Conservation (phyloP, 345 rosid species). For the Linum lewisii region DNA sequence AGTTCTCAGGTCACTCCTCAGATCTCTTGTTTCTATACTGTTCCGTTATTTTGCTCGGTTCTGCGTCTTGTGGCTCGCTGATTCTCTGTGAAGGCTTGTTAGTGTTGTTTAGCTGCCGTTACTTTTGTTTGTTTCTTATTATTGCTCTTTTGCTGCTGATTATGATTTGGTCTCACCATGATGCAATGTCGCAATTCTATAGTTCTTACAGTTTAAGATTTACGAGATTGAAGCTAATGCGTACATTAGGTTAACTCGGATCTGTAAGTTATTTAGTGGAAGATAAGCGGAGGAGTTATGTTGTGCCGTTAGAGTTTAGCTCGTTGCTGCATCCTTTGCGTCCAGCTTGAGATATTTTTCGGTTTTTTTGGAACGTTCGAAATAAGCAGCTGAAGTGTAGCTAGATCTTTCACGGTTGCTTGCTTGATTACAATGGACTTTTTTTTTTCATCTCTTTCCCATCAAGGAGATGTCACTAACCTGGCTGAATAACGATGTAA, state of each 20-base stretch:
- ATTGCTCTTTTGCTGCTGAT: not conserved
- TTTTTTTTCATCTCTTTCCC: not conserved
- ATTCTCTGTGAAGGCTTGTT: not conserved
- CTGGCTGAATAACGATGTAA: conserved; percentile 5
- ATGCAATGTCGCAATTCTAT: not conserved
- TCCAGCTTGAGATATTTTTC: not conserved
- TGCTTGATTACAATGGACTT: too few species aligned
- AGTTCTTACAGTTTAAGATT: too few species aligned
- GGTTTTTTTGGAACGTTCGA: too few species aligned
- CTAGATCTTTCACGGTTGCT: too few species aligned
- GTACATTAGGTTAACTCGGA: not conserved
- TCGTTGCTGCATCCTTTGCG: not conserved
- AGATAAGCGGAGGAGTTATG: too few species aligned
- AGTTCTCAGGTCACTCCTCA: conserved; percentile 29
- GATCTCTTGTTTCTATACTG: not conserved
- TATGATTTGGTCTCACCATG: not conserved
- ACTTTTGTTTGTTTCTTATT: not conserved
- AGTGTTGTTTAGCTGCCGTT: not conserved
- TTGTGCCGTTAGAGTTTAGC: too few species aligned
- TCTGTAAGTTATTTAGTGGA: not conserved
- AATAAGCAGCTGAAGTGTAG: too few species aligned
- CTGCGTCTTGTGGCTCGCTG: not conserved
- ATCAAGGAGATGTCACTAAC: not conserved
- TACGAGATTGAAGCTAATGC: not conserved
- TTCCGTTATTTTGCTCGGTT: not conserved